Evolutionary conservation across 192 early-diverging fungal species (phyloP), one percentile per base, ranked within the genome.

Genomic region (Podochytrium sp.): DNA sequence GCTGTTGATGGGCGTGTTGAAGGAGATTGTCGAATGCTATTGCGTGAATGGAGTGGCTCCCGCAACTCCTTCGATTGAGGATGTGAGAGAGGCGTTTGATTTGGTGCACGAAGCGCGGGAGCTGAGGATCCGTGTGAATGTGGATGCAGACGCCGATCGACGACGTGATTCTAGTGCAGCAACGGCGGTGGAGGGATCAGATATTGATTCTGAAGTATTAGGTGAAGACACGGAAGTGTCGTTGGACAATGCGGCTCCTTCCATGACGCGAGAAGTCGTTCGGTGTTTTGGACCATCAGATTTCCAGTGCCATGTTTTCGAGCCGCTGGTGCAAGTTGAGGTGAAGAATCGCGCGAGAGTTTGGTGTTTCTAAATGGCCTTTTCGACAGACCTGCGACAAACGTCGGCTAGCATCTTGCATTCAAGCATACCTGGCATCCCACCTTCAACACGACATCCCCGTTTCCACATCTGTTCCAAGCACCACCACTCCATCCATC

Each of bases 81-180:
- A 16, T 62, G 60, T 62, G 2, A 30, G 37, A 39, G 60, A 62
- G 18, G 30, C 18, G 1, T 62, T 62, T 62, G 60, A 62, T 18
- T 62, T 62, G 60, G n/a, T 62, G 30, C 37, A 38, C 34, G 30
- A 62, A 30, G 30, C 37, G 1, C 37, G 30, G 1, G 16, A 27
- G 7, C 30, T 33, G 60, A 32, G 34, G 14, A 30, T 37, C 34
- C 12, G 37, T 18, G 37, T 39, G 18, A 14, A 18, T 62, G 30
- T 20, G 60, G 30, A 62, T 16, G 10, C 43, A 16, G 43, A 47
- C 43, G 43, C 10, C 12, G 43, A 16, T 20, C 43, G 10, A 47
- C 43, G 43, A 47, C 10, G 10, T 16, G 12, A 47, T 20, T 47
- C 12, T 16, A 20, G 10, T 16, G 43, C 43, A 47, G n/a, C n/a